These are phyloP conservation scores for Fusarium heterosporum DNA, from an alignment of 2,329 filamentous ascomycete species.

Conservation along the genomic window DNA sequence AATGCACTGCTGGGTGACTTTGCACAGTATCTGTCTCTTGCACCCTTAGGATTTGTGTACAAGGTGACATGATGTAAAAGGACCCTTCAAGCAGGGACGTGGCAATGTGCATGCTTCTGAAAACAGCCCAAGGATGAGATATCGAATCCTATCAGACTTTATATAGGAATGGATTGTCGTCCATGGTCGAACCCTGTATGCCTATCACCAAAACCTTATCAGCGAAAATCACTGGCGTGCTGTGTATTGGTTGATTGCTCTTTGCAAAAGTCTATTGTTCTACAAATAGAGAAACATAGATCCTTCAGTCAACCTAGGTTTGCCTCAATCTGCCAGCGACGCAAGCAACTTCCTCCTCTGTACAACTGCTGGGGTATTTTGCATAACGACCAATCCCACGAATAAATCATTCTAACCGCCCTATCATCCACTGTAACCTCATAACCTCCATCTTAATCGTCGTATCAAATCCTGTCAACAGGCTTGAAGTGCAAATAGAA, in stretches of 20 bases:
- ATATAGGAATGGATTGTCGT: constrained; percentile 2
- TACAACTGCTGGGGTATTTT: constrained; percentile 41
- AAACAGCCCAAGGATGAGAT: background rate
- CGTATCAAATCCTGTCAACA: constrained; percentile 11
- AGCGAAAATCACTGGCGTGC: constrained; percentile 2
- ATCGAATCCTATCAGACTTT: background rate
- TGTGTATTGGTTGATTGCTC: background rate
- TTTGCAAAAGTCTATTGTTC: constrained; percentile 19
- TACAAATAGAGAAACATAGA: constrained; percentile 12
- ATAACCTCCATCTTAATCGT: constrained; percentile 5
- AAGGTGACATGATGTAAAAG: constrained; percentile 23
- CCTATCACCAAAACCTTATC: background rate
- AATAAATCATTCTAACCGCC: constrained; percentile 23
- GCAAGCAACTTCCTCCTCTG: constrained; percentile 30
- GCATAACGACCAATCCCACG: constrained; percentile 30
- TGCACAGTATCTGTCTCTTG: constrained; percentile 32
- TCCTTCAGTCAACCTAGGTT: constrained; percentile 30
- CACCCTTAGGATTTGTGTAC: constrained; percentile 7
- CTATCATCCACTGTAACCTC: constrained; percentile 16
- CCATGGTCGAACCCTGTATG: background rate
- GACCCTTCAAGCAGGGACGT: background rate
- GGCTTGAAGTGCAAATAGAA: constrained; percentile 9
- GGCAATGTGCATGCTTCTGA: background rate
- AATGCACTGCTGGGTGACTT: constrained; percentile 9
- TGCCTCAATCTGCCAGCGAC: constrained; percentile 34